phyloP scores from a whole-genome alignment of 768 basidiomycete species.

The Suillus decipiens region DNA sequence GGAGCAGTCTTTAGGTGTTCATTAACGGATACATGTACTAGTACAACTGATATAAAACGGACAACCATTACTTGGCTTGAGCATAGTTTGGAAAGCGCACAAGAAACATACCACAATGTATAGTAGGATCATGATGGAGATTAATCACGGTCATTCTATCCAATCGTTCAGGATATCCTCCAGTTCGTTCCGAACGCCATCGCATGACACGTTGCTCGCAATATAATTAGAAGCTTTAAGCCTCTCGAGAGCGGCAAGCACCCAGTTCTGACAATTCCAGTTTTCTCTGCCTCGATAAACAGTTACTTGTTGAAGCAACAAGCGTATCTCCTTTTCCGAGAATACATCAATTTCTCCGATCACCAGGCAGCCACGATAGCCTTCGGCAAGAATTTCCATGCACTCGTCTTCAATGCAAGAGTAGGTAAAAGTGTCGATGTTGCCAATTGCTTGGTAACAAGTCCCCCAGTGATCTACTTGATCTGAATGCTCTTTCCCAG shows the following conservation, averaged over 20 bases:
- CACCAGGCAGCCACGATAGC: conserved; percentile 32
- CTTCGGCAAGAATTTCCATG: conserved; percentile 32
- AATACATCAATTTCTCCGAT: conserved; percentile 23
- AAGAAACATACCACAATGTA: neutral
- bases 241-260: conserved; percentile 25
- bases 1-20: neutral
- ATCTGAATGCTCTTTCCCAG: conserved; percentile 24
- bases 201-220: conserved; percentile 20
- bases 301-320: conserved; percentile 25
- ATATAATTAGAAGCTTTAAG: conserved; percentile 23
- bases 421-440: conserved; percentile 30
- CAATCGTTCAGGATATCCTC: conserved; percentile 27
- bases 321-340: conserved; percentile 17
- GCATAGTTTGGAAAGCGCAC: neutral
- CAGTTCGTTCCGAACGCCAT: conserved; percentile 23
- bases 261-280: conserved; percentile 36
- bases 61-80: neutral
- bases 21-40: neutral
- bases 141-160: conserved; percentile 18
- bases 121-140: neutral
- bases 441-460: conserved; percentile 32
- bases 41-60: neutral
- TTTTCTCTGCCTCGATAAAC: conserved; percentile 29
- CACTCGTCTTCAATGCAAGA: conserved; percentile 28
- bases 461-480: conserved; percentile 32